Conservation (phyloP, 495 filamentous ascomycete species). For the Recurvomyces mirabilis region DNA sequence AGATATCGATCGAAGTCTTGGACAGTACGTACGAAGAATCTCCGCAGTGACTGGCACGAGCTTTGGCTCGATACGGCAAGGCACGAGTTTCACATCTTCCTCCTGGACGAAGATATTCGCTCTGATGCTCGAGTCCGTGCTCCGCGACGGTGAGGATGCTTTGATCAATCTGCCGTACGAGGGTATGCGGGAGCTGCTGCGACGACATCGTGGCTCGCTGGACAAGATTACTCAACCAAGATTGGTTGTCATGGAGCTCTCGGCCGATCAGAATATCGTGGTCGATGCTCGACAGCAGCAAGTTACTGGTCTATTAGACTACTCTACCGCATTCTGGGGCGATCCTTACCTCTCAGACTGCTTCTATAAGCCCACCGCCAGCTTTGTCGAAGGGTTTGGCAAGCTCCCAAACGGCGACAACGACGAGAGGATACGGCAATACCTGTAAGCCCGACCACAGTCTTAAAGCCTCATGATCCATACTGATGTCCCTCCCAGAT, state of each 20-base stretch:
- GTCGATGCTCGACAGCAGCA: conserved; percentile 40
- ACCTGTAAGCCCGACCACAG: conserved; percentile 33
- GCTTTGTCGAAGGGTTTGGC: conserved; percentile 38
- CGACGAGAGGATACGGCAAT: conserved; percentile 24
- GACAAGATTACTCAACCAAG: conserved; percentile 46
- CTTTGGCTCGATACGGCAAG: conserved; percentile 43
- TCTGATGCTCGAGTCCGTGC: conserved; percentile 46
- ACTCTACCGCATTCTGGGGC: conserved; percentile 47
- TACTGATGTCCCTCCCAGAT: conserved; percentile 20
- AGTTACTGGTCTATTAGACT: conserved; percentile 32
- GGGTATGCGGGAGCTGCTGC: conserved; percentile 44
- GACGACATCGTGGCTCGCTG: conserved; percentile 36
- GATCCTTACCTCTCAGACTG: conserved; percentile 45
- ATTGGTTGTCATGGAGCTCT: conserved; percentile 48
- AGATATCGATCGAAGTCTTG: conserved; percentile 36
- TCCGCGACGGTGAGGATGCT: conserved; percentile 62
- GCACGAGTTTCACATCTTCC: conserved; percentile 37
- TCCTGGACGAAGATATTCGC: conserved; percentile 55
- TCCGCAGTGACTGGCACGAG: conserved; percentile 19
- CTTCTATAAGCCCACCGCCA: conserved; percentile 37
- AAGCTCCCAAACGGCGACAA: conserved; percentile 20
- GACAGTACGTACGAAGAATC: conserved; percentile 28
- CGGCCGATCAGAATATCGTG: conserved; percentile 45
- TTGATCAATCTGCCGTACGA: conserved; percentile 56
- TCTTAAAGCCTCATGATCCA: background rate